Conservation (phyloP, 2,329 filamentous ascomycete species). For the Teratosphaeria epicoccoides region DNA sequence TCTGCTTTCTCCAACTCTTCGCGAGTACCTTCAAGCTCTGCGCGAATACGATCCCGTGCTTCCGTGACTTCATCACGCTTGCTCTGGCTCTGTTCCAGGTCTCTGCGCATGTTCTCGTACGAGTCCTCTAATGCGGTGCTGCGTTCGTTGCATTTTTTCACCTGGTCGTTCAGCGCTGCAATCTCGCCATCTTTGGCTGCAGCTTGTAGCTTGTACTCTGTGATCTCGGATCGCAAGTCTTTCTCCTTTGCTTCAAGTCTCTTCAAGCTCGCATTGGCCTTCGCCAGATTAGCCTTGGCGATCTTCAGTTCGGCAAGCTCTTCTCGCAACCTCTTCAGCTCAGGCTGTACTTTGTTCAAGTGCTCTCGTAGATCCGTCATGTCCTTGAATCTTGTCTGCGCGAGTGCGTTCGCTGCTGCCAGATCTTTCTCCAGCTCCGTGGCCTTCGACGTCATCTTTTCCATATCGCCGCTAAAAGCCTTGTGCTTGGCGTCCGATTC, state of each 20-base stretch:
- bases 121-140: constrained; percentile 70
- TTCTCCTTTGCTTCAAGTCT: constrained; percentile 73
- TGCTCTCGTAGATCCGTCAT: constrained; percentile 69
- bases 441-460: constrained; percentile 61
- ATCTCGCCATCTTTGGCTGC: constrained; percentile 69
- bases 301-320: constrained; percentile 66
- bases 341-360: constrained; percentile 74
- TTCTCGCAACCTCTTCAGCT: constrained; percentile 66
- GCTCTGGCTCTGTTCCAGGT: constrained; percentile 65
- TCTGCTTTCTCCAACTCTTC: constrained; percentile 53
- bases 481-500: constrained; percentile 43
- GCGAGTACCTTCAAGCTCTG: constrained; percentile 60
- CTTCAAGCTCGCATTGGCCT: constrained; percentile 53
- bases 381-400: constrained; percentile 80
- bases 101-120: constrained; percentile 60
- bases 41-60: constrained; percentile 57
- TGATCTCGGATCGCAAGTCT: constrained; percentile 66
- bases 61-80: constrained; percentile 71
- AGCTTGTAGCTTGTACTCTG: constrained; percentile 56
- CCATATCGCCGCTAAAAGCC: constrained; percentile 53
- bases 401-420: constrained; percentile 73
- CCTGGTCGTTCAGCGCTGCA: constrained; percentile 64
- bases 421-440: constrained; percentile 69
- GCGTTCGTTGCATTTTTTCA: constrained; percentile 61
- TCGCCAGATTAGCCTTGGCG: constrained; percentile 62